phyloP scores from a whole-genome alignment of 148 eudicot species.

The Vaccinium corymbosum region DNA sequence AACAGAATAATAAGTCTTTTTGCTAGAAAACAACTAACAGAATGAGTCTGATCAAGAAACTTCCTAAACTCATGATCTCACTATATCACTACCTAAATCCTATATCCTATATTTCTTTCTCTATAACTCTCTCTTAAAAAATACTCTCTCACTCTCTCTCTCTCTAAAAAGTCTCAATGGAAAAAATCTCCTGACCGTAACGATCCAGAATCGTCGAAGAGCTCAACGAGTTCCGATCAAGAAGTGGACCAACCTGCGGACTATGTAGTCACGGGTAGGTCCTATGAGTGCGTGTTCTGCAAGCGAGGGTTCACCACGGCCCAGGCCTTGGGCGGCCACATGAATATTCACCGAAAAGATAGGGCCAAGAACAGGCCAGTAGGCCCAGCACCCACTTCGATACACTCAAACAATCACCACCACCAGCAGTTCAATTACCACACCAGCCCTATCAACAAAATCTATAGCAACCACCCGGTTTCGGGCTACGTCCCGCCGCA shows the following conservation, averaged over 20 bases:
- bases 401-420: constrained; percentile 1
- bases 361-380: constrained; percentile 26
- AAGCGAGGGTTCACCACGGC: constrained; percentile 62
- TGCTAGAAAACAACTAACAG: neutral
- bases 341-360: constrained; percentile 65
- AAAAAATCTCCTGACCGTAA: neutral
- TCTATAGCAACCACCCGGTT: constrained; percentile 9
- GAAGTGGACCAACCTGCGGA: constrained; percentile 25
- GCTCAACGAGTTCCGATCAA: constrained; percentile 8
- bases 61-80: neutral
- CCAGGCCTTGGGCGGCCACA: constrained; percentile 71
- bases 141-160: neutral
- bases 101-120: neutral
- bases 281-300: constrained; percentile 57
- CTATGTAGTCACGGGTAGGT: constrained; percentile 16
- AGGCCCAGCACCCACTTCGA: constrained; percentile 9
- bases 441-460: constrained; percentile 10
- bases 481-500: neutral
- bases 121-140: neutral
- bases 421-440: constrained; percentile 16
- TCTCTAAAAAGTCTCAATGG: neutral
- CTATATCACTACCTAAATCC: neutral
- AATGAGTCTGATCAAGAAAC: neutral
- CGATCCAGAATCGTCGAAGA: constrained; percentile 14
- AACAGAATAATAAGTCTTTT: constrained; percentile 14